phyloP scores from a whole-genome alignment of 2,329 filamentous ascomycete species.

The Botryotinia globosa region DNA sequence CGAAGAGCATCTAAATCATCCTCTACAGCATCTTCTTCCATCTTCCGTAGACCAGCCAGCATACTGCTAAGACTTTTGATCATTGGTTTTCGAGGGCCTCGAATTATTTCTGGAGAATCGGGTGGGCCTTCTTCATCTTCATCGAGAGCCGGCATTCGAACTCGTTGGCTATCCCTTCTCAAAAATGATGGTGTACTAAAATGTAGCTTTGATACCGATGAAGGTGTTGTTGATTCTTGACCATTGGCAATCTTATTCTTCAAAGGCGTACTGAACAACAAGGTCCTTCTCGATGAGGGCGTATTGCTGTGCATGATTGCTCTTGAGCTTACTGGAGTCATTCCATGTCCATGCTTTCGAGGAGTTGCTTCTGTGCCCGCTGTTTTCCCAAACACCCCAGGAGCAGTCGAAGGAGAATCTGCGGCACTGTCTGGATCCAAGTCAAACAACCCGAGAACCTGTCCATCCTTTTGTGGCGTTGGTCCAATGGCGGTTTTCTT shows the following conservation, averaged over 20 bases:
- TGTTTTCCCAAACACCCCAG: constrained; percentile 16
- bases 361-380: constrained; percentile 41
- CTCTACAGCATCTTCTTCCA: constrained; percentile 67
- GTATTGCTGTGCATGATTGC: constrained; percentile 39
- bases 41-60: constrained; percentile 65
- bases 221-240: constrained; percentile 45
- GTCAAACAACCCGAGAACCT: constrained; percentile 75
- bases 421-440: constrained; percentile 52
- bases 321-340: neutral
- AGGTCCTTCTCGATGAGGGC: constrained; percentile 56
- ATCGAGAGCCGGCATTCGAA: constrained; percentile 50
- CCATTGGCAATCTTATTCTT: constrained; percentile 47
- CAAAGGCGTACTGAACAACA: constrained; percentile 63
- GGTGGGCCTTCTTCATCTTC: constrained; percentile 53
- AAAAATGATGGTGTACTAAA: constrained; percentile 73
- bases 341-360: constrained; percentile 31
- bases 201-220: constrained; percentile 52
- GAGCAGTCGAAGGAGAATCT: constrained; percentile 36
- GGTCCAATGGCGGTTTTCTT: constrained; percentile 66
- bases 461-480: constrained; percentile 76
- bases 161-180: constrained; percentile 46
- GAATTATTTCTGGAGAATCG: constrained; percentile 47
- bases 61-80: constrained; percentile 71
- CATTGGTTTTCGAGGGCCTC: constrained; percentile 59
- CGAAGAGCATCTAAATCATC: constrained; percentile 72